A percentile compares a stretch with the other conserved stretches of the same genome.
Evolutionary conservation across 441 rosid species (phyloP).

Genomic region (Macaranga tanarius): DNA sequence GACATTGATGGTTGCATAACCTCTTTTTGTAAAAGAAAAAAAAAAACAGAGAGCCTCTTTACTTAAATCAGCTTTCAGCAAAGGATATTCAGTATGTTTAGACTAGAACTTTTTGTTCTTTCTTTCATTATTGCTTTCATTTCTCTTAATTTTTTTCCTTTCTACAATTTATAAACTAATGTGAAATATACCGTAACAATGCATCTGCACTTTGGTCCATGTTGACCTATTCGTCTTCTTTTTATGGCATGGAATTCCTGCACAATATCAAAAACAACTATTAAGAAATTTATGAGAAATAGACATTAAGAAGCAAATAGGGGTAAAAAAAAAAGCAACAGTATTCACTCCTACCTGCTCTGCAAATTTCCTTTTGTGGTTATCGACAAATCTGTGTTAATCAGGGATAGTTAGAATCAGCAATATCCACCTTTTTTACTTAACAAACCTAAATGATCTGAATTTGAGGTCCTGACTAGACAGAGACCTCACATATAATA

Average conservation of each 20-base stretch:
- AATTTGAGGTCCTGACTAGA: background rate
- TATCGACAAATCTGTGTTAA: slow-evolving; percentile 66
- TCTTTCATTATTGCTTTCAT: background rate
- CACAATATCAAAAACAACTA: background rate
- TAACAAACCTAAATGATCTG: background rate
- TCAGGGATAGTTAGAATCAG: slow-evolving; percentile 34
- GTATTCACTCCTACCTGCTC: slow-evolving; percentile 59
- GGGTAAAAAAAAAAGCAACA: slow-evolving; percentile 1
- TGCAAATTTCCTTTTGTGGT: slow-evolving; percentile 79
- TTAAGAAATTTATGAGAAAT: slow-evolving; percentile 12
- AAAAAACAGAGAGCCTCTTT: background rate
- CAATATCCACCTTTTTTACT: slow-evolving; percentile 11
- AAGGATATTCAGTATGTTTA: background rate
- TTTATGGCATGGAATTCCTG: slow-evolving; percentile 87
- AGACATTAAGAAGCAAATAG: background rate
- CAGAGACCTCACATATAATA: slow-evolving; percentile 4
- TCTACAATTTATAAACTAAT: background rate
- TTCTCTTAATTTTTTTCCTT: background rate
- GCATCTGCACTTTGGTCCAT: slow-evolving; percentile 57
- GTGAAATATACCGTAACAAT: slow-evolving; percentile 52
- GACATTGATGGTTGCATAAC: background rate
- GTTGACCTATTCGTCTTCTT: slow-evolving; percentile 45
- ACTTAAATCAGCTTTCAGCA: slow-evolving; percentile 4
- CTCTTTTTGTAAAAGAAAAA: slow-evolving; percentile 1
- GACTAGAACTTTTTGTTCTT: background rate